These are phyloP conservation scores for Amoebophrya sp. DNA, from an alignment of 169 alveolate species.

Conservation along the genomic window DNA sequence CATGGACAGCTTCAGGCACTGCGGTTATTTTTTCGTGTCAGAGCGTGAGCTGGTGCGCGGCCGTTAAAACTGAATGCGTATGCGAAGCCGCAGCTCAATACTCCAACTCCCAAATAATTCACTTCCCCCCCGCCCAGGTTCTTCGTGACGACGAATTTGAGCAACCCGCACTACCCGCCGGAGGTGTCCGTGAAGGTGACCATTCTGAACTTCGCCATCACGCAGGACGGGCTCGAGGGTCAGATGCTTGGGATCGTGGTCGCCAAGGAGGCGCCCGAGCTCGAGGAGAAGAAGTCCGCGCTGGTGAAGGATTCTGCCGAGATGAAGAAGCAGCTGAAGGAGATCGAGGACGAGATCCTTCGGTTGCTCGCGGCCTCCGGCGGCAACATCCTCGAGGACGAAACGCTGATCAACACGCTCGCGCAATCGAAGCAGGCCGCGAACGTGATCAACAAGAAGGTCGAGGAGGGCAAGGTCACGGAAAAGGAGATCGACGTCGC, in stretches of 20 bases:
- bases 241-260: slow-evolving; percentile 76
- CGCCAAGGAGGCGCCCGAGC: slow-evolving; percentile 70
- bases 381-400: slow-evolving; percentile 72
- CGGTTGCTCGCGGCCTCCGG: slow-evolving; percentile 63
- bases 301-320: slow-evolving; percentile 66
- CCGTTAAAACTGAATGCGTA: too few species aligned
- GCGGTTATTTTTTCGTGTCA: too few species aligned
- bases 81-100: too few species aligned
- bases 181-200: slow-evolving; percentile 78
- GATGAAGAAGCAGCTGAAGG: slow-evolving; percentile 53
- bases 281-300: slow-evolving; percentile 62
- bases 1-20: slow-evolving; percentile 40
- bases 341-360: slow-evolving; percentile 75
- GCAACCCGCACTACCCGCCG: slow-evolving; percentile 86
- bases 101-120: too few species aligned
- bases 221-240: slow-evolving; percentile 79
- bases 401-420: slow-evolving; percentile 65
- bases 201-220: slow-evolving; percentile 73
- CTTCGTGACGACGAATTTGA: slow-evolving; percentile 72
- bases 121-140: slow-evolving; percentile 51
- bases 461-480: slow-evolving; percentile 48
- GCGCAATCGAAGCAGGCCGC: slow-evolving; percentile 66
- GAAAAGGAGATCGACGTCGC: slow-evolving; percentile 70
- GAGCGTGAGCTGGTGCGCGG: too few species aligned
- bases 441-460: slow-evolving; percentile 66